These are phyloP conservation scores for Thalassiosira profunda DNA, from an alignment of 108 stramenopile species.

Conservation along the genomic window DNA sequence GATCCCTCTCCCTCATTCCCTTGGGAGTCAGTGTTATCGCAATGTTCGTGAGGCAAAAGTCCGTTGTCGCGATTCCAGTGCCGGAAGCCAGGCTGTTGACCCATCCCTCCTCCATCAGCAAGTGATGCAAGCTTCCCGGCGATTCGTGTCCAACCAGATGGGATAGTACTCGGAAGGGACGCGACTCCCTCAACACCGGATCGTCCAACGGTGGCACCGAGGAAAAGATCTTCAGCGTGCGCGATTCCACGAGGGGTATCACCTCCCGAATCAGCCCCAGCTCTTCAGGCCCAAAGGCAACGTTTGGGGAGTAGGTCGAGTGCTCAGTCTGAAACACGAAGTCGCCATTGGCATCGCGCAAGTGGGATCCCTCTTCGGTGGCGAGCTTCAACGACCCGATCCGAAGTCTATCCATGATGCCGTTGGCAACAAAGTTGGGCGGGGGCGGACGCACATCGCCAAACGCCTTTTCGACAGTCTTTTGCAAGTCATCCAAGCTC, in stretches of 20 bases:
- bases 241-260: constrained; percentile 88
- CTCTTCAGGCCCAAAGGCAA: constrained; percentile 77
- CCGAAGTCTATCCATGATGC: constrained; percentile 51
- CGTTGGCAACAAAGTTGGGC: constrained; percentile 42
- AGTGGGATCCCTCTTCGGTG: constrained; percentile 8
- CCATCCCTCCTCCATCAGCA: constrained; percentile 80
- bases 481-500: constrained; percentile 83
- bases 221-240: constrained; percentile 89
- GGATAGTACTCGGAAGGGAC: constrained; percentile 86
- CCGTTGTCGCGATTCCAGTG: constrained; percentile 56
- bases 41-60: constrained; percentile 79
- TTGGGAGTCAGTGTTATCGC: constrained; percentile 80
- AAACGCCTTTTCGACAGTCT: constrained; percentile 79
- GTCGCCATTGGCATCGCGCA: constrained; percentile 28
- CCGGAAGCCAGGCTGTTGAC: constrained; percentile 86
- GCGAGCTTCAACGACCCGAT: constrained; percentile 35
- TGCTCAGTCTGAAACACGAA: constrained; percentile 75
- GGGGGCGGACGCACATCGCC: constrained; percentile 60
- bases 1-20: constrained; percentile 72
- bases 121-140: constrained; percentile 85
- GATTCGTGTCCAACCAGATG: constrained; percentile 98
- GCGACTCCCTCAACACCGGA: constrained; percentile 60
- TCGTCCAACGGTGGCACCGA: constrained; percentile 88
- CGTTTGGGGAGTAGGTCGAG: constrained; percentile 58
- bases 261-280: constrained; percentile 77